Base-by-base conservation (phyloP, 1,284 basidiomycete species). In the Cutaneotrichosporon sp. region DNA sequence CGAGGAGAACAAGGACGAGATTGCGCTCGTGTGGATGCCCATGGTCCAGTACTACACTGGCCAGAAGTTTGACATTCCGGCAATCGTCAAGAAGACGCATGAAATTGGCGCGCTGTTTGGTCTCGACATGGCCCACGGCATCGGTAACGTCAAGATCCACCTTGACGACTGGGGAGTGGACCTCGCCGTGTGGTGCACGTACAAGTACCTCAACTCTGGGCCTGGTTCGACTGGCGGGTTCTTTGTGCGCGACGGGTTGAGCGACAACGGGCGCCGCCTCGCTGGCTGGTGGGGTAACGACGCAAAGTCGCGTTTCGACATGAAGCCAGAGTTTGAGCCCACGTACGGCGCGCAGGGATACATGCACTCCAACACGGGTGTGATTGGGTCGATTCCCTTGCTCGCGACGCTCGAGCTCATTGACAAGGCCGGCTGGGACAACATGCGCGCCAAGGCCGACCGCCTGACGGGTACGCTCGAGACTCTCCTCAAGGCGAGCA, bases 261-360 rank as follows among this genome's bases (percentile, higher is more conserved):
- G 70, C 34, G 67, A 74, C 55, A 62, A 63, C 15, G 69, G 67
- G 10, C 59, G 69, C 64, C 90, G 93, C 67, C 84, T 86, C 54
- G 86, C 91, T 20, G 94, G 96, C 34, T 99, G 94, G 94, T 99
- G 92, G 90, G 94, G 96, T 43, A 91, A 97, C 72, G 84, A 92
- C 67, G 80, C 84, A 20, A 71, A 78, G 53, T 93, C 90, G 36
- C 85, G 96, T 37, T 98, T 99, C 78, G 78, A 83, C 54, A 97
- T 97, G 94, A 85, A 86, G 15, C 79, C 85, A 17, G 77, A 73
- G 46, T 98, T 97, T 75, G 81, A 83, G 37, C 86, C 92, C 3
- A 88, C 89, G 53, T 80, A 79, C 10, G 94, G 94, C 45, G 96
- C 96, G 1, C 87, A 90, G 69, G 93, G 93, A 30, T 97, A 88